Conservation (phyloP, 2,329 filamentous ascomycete genomes). For the Neocatenulostroma microsporum region DNA sequence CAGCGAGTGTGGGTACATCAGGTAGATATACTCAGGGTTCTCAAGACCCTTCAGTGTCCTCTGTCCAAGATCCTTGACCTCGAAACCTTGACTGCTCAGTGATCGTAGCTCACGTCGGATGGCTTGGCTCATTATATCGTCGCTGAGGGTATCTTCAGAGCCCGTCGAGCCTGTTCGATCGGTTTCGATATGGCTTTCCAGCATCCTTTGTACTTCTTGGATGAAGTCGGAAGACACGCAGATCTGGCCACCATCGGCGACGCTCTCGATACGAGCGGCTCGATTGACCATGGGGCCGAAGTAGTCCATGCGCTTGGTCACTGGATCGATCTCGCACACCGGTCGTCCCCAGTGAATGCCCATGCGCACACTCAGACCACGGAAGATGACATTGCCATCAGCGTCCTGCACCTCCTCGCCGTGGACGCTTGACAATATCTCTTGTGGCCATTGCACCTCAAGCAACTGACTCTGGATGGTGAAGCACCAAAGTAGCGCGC, state of each 20-base stretch:
- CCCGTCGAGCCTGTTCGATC: constrained; percentile 61
- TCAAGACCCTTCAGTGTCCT: constrained; percentile 93
- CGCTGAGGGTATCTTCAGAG: constrained; percentile 66
- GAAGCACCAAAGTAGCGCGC: constrained; percentile 92
- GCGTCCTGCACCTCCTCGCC: constrained; percentile 76
- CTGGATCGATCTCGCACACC: constrained; percentile 89
- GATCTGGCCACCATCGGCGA: constrained; percentile 94
- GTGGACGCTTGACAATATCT: constrained; percentile 78
- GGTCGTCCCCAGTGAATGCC: constrained; percentile 93
- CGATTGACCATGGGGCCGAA: constrained; percentile 99
- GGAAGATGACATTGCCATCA: constrained; percentile 84
- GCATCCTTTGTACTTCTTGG: constrained; percentile 82
- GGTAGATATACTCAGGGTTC: constrained; percentile 91
- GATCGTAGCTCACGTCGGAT: constrained; percentile 84
- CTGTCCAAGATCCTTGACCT: constrained; percentile 93
- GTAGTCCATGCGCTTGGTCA: constrained; percentile 98
- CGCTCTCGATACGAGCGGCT: constrained; percentile 83
- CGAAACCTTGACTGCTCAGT: constrained; percentile 84
- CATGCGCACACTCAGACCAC: constrained; percentile 92
- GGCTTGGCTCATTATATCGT: constrained; percentile 64
- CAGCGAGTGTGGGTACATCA: constrained; percentile 86
- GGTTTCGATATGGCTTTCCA: constrained; percentile 83
- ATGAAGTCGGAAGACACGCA: constrained; percentile 97
- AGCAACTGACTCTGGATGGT: constrained; percentile 82
- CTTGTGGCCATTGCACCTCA: constrained; percentile 85